A percentile compares a stretch with the other conserved stretches of the same genome.
phyloP scores from a whole-genome alignment of 768 basidiomycete genomes.

The Leccinum rimulosum region DNA sequence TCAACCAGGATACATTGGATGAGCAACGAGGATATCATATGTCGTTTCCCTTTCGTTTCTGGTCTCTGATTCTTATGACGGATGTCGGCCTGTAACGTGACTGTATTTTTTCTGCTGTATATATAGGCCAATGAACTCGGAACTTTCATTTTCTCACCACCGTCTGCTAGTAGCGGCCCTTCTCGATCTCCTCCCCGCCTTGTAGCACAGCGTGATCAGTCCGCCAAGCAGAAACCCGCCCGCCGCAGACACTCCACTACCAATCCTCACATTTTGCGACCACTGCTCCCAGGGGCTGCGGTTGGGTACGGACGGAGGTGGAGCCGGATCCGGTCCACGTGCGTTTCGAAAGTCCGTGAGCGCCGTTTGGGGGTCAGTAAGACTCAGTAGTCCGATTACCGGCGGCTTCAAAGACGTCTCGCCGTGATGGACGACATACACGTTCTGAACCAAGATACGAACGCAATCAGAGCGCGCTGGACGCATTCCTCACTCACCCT shows the following conservation, averaged over 20 bases:
- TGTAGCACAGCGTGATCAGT: constrained; percentile 22
- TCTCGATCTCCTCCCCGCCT: constrained; percentile 6
- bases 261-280: constrained; percentile 16
- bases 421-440: constrained; percentile 49
- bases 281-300: constrained; percentile 11
- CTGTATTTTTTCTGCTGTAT: not conserved
- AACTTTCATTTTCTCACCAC: constrained; percentile 3
- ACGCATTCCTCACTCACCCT: constrained; percentile 35
- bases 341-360: constrained; percentile 38
- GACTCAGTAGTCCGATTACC: constrained; percentile 43
- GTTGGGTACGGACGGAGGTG: constrained; percentile 16
- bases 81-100: not conserved
- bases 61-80: not conserved
- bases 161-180: not conserved
- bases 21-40: not conserved
- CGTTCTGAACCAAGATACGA: constrained; percentile 39
- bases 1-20: constrained; percentile 30
- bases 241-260: constrained; percentile 25
- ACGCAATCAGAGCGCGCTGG: constrained; percentile 1
- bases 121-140: constrained; percentile 1
- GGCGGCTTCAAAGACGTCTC: constrained; percentile 40
- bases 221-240: constrained; percentile 39
- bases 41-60: not conserved
- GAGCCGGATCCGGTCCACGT: constrained; percentile 43
- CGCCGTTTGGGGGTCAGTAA: constrained; percentile 40